Conservation (phyloP, 164 flowering plant genomes). For the grape (Vitis vinifera) region DNA sequence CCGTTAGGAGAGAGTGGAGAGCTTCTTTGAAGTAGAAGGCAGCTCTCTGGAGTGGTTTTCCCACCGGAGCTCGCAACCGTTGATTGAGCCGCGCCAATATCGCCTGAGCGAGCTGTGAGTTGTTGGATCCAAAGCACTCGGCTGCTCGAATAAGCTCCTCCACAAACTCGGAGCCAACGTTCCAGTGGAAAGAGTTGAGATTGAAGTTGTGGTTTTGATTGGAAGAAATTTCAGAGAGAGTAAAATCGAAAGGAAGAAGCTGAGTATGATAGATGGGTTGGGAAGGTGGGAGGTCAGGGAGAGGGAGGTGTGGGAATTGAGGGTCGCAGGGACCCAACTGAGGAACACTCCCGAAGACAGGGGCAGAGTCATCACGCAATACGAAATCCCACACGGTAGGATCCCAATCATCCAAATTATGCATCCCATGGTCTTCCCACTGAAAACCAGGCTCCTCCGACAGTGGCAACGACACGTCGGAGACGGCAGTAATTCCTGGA, state of each 20-base stretch:
- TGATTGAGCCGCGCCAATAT: conserved; percentile 90
- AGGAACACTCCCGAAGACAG: conserved; percentile 9
- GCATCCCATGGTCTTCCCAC: conserved; percentile 43
- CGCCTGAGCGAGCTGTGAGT: conserved; percentile 63
- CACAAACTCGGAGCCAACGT: conserved; percentile 45
- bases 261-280: conserved; percentile 7
- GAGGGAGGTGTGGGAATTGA: conserved; percentile 7
- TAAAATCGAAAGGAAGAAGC: conserved; percentile 22
- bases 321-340: conserved; percentile 7
- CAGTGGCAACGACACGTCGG: conserved; percentile 4
- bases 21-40: conserved; percentile 92
- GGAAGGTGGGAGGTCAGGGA: conserved; percentile 7
- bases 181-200: conserved; percentile 13
- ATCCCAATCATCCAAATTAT: conserved; percentile 66
- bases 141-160: conserved; percentile 77
- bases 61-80: conserved; percentile 49
- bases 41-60: conserved; percentile 80
- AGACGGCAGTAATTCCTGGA: conserved; percentile 14
- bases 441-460: conserved; percentile 28
- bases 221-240: conserved; percentile 5
- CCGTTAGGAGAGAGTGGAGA: conserved; percentile 49
- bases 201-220: conserved; percentile 6
- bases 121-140: conserved; percentile 64
- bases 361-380: conserved; percentile 48
- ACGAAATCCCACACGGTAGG: conserved; percentile 58